Evolutionary conservation across 768 basidiomycete genomes (phyloP), one percentile per base, ranked within the genome.

Genomic region (Russula olivacea): DNA sequence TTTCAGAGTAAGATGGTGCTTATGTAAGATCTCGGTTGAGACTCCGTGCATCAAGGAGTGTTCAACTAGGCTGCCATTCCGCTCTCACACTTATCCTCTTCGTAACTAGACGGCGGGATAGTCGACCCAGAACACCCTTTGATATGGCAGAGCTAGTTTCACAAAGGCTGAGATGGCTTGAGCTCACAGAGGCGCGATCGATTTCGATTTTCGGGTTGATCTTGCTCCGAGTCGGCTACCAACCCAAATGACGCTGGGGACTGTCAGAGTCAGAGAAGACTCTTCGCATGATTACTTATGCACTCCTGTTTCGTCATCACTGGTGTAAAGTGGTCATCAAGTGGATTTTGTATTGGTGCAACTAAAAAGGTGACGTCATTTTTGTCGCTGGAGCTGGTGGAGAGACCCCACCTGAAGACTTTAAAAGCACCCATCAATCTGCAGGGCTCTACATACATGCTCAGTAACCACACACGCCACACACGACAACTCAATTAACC

Each of bases 291-390:
- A n/a, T n/a, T n/a, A n/a, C n/a, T n/a, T n/a, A n/a, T n/a, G n/a
- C n/a, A n/a, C n/a, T n/a, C n/a, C n/a, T n/a, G n/a, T n/a, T n/a
- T n/a, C n/a, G 2, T 28, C 28, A 51, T 49, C 36, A 11, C 17
- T 51, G 36, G 49, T 8, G 49, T 5, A 15, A 30, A 12, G 58
- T 50, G 36, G 28, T 28, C 4, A 28, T 2, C 2, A 4, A 28
- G 28, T 28, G 28, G 28, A n/a, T n/a, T 23, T 0, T 41, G 6
- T 28, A 28, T 15, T 41, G 45, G 48, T 49, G 12, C 48, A 49
- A 28, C 48, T 17, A 28, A 15, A 49, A 49, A 5, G 10, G 19
- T 62, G 56, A 62, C 55, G 56, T 57, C 61, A 62, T 56, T 36
- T 3, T 3, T 28, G 36, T 30, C 25, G 28, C 17, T 40, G 21